These are phyloP conservation scores for Globisporangium nagaii DNA, from an alignment of 352 stramenopile species.

Conservation along the genomic window DNA sequence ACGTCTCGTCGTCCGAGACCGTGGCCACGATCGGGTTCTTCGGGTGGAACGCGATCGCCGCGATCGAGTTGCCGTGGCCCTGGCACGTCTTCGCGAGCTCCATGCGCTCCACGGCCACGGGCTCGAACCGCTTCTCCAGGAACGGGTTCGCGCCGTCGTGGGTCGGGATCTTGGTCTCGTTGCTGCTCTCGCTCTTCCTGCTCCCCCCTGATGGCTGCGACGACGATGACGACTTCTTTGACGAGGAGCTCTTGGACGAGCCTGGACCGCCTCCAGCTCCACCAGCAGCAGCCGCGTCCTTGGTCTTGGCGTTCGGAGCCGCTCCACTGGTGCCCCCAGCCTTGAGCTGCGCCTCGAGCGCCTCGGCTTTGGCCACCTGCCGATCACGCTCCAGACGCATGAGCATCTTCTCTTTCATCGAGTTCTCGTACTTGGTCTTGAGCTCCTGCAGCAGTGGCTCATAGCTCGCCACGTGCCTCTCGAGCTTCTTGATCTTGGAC, in stretches of 20 bases:
- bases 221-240: conserved; percentile 15
- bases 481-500: conserved; percentile 88
- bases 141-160: conserved; percentile 67
- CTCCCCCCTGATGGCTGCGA: conserved; percentile 35
- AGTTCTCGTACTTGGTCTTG: conserved; percentile 91
- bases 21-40: conserved; percentile 91
- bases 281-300: conserved; percentile 2
- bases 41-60: conserved; percentile 89
- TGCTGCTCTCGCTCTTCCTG: conserved; percentile 24
- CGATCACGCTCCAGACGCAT: conserved; percentile 92
- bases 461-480: conserved; percentile 89
- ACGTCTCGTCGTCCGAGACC: conserved; percentile 92
- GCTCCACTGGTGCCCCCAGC: conserved; percentile 13
- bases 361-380: conserved; percentile 82
- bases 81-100: conserved; percentile 85
- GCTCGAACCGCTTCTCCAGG: conserved; percentile 66
- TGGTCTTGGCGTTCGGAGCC: conserved; percentile 2
- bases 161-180: conserved; percentile 61
- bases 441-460: conserved; percentile 92
- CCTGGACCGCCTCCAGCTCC: not conserved
- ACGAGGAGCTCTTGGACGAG: conserved; percentile 6
- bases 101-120: conserved; percentile 63
- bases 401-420: conserved; percentile 97
- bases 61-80: conserved; percentile 88
- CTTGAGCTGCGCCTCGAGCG: conserved; percentile 86